Evolutionary conservation across 2,329 filamentous ascomycete genomes (phyloP), one percentile per base, ranked within the genome.

Genomic region (Didymella exigua): DNA sequence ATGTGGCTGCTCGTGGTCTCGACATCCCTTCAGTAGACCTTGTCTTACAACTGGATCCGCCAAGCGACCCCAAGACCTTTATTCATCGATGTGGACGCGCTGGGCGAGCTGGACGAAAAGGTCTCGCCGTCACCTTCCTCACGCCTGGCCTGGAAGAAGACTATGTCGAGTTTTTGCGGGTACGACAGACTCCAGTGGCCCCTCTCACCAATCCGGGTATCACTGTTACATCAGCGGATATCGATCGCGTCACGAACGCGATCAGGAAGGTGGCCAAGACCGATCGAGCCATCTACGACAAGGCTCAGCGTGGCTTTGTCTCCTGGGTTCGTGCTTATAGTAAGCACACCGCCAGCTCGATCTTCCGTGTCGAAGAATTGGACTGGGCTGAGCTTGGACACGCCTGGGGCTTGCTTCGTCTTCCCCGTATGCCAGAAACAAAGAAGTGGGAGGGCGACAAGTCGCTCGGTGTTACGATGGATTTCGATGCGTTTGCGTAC

Each of bases 1-100:
- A 98, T 71, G 86, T 98, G 23, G 91, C 93, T 2, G 91, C 93
- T 2, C 86, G 93, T 56, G 93, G 93, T 13, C 83, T 98, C 4
- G 93, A 98, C 72, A 95, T 97, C 49, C 92, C 93, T 0, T 86
- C 92, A 52, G 92, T 97, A 33, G 93, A 97, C 70, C 82, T 97
- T 1, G 93, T 97, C 4, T 84, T 96, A 0, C 93, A 97, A 71
- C 81, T 97, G 37, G 93, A 97, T 71, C 89, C 87, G 2, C 87
- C 87, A 1, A 91, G 89, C 34, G 93, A 97, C 66, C 91, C 93
- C 0, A 98, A 98, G 73, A 92, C 90, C 10, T 88, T 88, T 66
- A 84, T 88, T 33, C 86, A 88, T 68, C 79, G 86, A 48, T 87
- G 85, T 59, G 86, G 86, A 27, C 82, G 86, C 31, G 84, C 86